Percentiles rank a stretch among this genome's conserved stretches.
phyloP scores from a whole-genome alignment of 768 basidiomycete genomes.

The Porphyrellus cyaneotinctus region DNA sequence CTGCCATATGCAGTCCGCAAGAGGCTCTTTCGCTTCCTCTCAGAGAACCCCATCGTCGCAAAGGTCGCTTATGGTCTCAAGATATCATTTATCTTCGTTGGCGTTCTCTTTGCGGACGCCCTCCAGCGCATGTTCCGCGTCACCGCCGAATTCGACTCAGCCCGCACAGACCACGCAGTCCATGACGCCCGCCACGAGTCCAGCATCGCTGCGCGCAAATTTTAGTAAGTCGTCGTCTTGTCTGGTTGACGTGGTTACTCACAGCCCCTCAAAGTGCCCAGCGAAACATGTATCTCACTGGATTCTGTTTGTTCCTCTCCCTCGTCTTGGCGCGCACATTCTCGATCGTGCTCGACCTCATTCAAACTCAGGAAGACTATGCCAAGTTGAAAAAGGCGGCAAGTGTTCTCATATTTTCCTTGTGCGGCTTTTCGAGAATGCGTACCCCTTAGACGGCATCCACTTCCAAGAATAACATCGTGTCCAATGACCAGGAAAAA shows the following conservation, averaged over 20 bases:
- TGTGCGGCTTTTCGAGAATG: neutral
- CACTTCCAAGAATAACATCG: slow-evolving; percentile 28
- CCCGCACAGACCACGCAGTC: slow-evolving; percentile 50
- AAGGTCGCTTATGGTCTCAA: slow-evolving; percentile 90
- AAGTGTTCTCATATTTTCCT: neutral
- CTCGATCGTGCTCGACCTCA: slow-evolving; percentile 86
- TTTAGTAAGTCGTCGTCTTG: slow-evolving; percentile 58
- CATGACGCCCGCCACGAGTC: slow-evolving; percentile 75
- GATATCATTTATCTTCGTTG: slow-evolving; percentile 93
- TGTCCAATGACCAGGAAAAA: slow-evolving; percentile 21
- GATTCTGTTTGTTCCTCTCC: slow-evolving; percentile 93
- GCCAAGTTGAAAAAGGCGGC: slow-evolving; percentile 71
- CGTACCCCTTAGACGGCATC: slow-evolving; percentile 30
- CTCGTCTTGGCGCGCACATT: slow-evolving; percentile 92
- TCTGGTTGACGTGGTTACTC: neutral
- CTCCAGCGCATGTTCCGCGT: slow-evolving; percentile 89
- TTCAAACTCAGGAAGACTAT: slow-evolving; percentile 86
- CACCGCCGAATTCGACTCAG: slow-evolving; percentile 63
- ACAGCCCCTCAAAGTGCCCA: slow-evolving; percentile 53
- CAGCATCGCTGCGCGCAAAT: slow-evolving; percentile 88
- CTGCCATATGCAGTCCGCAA: slow-evolving; percentile 76
- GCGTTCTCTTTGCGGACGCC: slow-evolving; percentile 84
- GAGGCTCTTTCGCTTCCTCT: slow-evolving; percentile 66
- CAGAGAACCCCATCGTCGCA: slow-evolving; percentile 65
- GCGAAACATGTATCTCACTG: slow-evolving; percentile 89